These are phyloP conservation scores for Thalassiosira ordinaria DNA, from an alignment of 352 stramenopile species.

Conservation along the genomic window DNA sequence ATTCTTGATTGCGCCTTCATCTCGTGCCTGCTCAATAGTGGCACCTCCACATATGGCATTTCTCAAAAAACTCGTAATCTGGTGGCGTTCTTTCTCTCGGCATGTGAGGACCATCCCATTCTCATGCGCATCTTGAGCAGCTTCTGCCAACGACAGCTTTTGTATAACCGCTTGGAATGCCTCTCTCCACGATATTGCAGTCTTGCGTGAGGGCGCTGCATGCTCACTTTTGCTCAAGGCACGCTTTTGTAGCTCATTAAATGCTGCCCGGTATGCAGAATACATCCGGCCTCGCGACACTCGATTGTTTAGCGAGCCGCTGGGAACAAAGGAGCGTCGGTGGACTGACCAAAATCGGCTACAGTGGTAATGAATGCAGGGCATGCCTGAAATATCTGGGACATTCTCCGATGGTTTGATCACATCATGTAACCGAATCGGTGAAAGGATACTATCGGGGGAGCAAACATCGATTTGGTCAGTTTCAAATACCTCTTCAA, in stretches of 20 bases:
- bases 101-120: slow-evolving; percentile 60
- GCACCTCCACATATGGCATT: slow-evolving; percentile 57
- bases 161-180: slow-evolving; percentile 67
- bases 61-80: slow-evolving; percentile 73
- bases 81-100: slow-evolving; percentile 68
- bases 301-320: slow-evolving; percentile 52
- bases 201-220: background rate
- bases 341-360: slow-evolving; percentile 75
- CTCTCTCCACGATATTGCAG: slow-evolving; percentile 57
- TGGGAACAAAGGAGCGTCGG: slow-evolving; percentile 74
- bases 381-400: slow-evolving; percentile 46
- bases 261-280: slow-evolving; percentile 49
- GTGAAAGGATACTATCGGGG: slow-evolving; percentile 62
- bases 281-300: slow-evolving; percentile 59
- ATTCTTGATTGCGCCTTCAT: slow-evolving; percentile 23
- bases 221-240: background rate
- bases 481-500: slow-evolving; percentile 81
- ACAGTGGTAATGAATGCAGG: slow-evolving; percentile 68
- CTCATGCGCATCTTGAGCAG: slow-evolving; percentile 63
- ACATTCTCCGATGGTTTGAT: background rate
- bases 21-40: slow-evolving; percentile 8
- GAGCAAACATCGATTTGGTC: slow-evolving; percentile 70
- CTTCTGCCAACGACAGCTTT: slow-evolving; percentile 76
- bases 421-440: slow-evolving; percentile 48
- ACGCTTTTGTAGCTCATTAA: slow-evolving; percentile 26